phyloP scores from a whole-genome alignment of 1,139 yeast genomes.

The Schwanniomyces etchellsii region DNA sequence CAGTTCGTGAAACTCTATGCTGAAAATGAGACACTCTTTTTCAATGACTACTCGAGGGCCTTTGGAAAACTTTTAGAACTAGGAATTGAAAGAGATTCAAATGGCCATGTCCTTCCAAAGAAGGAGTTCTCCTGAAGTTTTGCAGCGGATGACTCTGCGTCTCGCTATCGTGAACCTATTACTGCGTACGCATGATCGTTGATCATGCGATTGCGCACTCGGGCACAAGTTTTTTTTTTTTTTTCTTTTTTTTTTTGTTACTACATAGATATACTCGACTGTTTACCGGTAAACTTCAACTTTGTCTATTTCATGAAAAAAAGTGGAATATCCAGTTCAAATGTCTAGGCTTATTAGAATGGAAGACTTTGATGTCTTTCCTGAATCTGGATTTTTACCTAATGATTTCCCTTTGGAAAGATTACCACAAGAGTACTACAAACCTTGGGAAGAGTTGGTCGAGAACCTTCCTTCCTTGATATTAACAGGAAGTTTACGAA shows the following conservation, averaged over 20 bases:
- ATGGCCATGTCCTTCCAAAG: constrained; percentile 11
- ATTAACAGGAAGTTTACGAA: constrained; percentile 57
- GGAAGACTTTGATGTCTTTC: constrained; percentile 65
- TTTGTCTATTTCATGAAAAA: neutral
- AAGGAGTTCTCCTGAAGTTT: constrained; percentile 1
- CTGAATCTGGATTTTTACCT: constrained; percentile 75
- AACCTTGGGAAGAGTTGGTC: constrained; percentile 74
- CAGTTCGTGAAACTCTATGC: constrained; percentile 53
- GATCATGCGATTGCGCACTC: too few species aligned
- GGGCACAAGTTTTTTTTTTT: neutral
- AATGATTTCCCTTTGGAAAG: constrained; percentile 53
- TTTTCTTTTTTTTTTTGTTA: neutral
- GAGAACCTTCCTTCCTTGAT: constrained; percentile 67
- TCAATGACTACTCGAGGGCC: constrained; percentile 46
- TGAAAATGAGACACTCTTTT: constrained; percentile 44
- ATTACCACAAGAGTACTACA: constrained; percentile 58
- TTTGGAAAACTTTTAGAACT: constrained; percentile 55
- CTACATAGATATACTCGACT: neutral
- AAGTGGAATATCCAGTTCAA: neutral
- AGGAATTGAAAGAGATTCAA: constrained; percentile 30
- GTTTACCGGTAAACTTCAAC: neutral
- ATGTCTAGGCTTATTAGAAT: constrained; percentile 11
- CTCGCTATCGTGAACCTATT: too few species aligned
- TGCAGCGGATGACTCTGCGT: neutral
- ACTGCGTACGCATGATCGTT: neutral